Evolutionary conservation across 306 rosid species (phyloP).

Genomic region (Prunus fruticosa): DNA sequence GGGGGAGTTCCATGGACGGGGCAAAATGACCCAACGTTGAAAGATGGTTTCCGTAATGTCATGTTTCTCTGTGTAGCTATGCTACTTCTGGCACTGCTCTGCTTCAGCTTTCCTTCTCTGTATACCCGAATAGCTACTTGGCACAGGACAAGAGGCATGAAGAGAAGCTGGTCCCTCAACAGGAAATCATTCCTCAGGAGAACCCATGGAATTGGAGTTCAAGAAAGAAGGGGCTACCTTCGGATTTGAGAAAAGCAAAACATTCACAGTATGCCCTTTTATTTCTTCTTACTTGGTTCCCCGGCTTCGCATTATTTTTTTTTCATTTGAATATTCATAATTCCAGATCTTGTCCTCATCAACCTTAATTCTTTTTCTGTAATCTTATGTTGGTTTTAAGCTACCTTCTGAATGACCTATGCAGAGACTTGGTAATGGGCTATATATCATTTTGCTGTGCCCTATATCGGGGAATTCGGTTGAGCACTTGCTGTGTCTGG

Average conservation of each 20-base stretch:
- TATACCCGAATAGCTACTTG: conserved; percentile 52
- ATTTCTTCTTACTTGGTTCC: neutral
- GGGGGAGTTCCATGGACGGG: conserved; percentile 98
- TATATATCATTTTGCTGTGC: neutral
- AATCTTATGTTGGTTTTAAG: neutral
- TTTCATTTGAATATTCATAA: neutral
- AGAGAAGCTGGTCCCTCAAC: conserved; percentile 74
- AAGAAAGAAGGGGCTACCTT: conserved; percentile 71
- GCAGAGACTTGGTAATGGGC: neutral
- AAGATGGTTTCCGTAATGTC: conserved; percentile 83
- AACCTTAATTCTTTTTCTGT: neutral
- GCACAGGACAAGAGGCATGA: conserved; percentile 40
- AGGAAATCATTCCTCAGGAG: conserved; percentile 69
- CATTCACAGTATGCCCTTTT: conserved; percentile 9
- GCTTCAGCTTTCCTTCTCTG: conserved; percentile 78
- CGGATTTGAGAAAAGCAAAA: conserved; percentile 46
- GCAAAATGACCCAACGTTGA: conserved; percentile 47
- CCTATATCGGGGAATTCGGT: neutral
- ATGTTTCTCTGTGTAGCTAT: conserved; percentile 58
- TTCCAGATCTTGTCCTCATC: neutral
- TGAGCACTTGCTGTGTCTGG: neutral
- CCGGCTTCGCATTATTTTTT: neutral
- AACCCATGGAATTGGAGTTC: conserved; percentile 36
- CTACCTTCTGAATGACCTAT: neutral
- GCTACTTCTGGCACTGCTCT: conserved; percentile 64